Evolutionary conservation across 2,329 filamentous ascomycete genomes (phyloP), one percentile per base, ranked within the genome.

Genomic region (Phoma sp.): DNA sequence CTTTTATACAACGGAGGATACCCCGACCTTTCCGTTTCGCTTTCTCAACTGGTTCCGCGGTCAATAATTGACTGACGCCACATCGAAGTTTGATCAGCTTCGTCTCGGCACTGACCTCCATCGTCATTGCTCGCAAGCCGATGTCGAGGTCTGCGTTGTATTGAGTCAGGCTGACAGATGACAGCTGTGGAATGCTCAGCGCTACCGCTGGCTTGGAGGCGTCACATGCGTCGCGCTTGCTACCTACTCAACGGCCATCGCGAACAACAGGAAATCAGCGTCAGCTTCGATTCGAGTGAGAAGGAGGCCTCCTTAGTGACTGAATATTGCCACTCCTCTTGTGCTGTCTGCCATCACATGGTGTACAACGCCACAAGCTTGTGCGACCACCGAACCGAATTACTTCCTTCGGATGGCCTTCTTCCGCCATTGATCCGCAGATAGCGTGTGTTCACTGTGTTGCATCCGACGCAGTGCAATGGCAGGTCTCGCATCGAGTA

Each of bases 161-260:
- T 50, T 33, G 57, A 66, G 60, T 62, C 60, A 59, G 37, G 45
- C 45, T 64, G 61, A 64, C 62, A 61, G 53, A 24, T 67, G 64
- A 65, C 62, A 65, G 59, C 47, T 32, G 47, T 39, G 48, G 47
- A 45, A 47, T 48, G 38, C 43, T 41, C 35, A 27, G 32, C 32
- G 24, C 8, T 25, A 32, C 38, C 39, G 23, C 14, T n/a, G 44
- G 30, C 37, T n/a, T 36, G 52, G 40, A 35, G 9, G 29, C 24
- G 11, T 45, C 25, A 53, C 32, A 24, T 35, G 39, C 42, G 30
- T 45, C 32, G 36, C 24, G 30, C 41, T 44, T 22, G 2, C 33
- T 33, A 14, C 18, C 18, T 18, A 18, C 18, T 18, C 18, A 18
- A 18, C 25, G 23, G 29, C 2, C 9, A 30, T 13, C 35, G 18